These are phyloP conservation scores for Rhizopogon vinicolor DNA, from an alignment of 768 basidiomycete species.

Conservation along the genomic window DNA sequence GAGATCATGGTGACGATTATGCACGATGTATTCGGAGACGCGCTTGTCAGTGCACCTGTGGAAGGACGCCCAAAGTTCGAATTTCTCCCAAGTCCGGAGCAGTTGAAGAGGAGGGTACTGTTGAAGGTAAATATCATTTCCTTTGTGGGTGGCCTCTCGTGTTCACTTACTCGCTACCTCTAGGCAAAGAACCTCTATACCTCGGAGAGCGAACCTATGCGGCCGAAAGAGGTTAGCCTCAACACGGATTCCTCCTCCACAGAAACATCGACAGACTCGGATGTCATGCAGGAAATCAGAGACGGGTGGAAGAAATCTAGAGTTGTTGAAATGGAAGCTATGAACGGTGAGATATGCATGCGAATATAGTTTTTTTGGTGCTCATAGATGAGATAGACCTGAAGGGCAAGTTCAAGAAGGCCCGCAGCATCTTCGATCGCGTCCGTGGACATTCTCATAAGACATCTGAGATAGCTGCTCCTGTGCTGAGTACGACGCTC, in stretches of 20 bases:
- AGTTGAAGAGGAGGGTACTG: conserved; percentile 72
- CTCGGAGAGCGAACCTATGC: conserved; percentile 30
- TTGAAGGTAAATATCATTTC: conserved; percentile 57
- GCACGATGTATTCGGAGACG: conserved; percentile 54
- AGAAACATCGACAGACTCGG: conserved; percentile 32
- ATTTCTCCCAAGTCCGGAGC: conserved; percentile 77
- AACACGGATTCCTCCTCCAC: conserved; percentile 41
- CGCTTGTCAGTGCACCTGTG: conserved; percentile 43
- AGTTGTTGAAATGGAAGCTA: conserved; percentile 27
- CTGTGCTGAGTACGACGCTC: conserved; percentile 2
- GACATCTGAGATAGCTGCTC: conserved; percentile 10
- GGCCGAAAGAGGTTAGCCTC: conserved; percentile 27
- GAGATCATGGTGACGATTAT: conserved; percentile 75
- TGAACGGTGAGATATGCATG: conserved; percentile 26
- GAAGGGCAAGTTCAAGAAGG: conserved; percentile 36
- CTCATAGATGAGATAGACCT: conserved; percentile 23
- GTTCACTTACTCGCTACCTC: conserved; percentile 1
- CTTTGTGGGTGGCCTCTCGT: not conserved
- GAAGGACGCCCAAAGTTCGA: conserved; percentile 46
- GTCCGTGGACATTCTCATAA: conserved; percentile 29
- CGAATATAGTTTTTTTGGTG: not conserved
- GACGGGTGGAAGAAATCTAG: conserved; percentile 24
- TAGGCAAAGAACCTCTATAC: conserved; percentile 80
- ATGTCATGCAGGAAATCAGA: conserved; percentile 17
- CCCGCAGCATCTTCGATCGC: conserved; percentile 38